phyloP scores from a whole-genome alignment of 164 flowering plant genomes.

The Magnolia sinica region DNA sequence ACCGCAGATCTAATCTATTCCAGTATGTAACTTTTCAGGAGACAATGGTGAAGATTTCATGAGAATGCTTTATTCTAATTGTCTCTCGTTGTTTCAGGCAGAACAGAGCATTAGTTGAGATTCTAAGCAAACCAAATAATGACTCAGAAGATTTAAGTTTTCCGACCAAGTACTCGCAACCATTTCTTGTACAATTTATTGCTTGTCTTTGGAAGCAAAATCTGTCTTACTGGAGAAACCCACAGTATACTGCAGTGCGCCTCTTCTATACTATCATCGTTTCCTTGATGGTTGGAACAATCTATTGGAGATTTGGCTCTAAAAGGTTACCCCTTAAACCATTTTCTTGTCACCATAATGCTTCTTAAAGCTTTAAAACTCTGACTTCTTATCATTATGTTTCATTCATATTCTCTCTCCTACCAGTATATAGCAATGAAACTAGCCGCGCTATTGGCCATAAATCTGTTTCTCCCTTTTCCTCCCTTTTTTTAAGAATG shows the following conservation, averaged over 20 bases:
- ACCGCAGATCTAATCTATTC: constrained; percentile 55
- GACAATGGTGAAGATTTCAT: neutral
- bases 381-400: neutral
- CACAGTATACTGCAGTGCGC: constrained; percentile 93
- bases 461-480: neutral
- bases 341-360: too few species aligned
- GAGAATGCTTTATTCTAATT: constrained; percentile 4
- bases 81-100: constrained; percentile 39
- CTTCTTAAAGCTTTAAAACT: neutral
- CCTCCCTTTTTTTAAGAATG: neutral
- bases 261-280: constrained; percentile 91
- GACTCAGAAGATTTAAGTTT: constrained; percentile 66
- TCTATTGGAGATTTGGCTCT: constrained; percentile 92
- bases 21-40: constrained; percentile 44
- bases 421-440: neutral
- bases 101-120: constrained; percentile 72
- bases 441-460: neutral
- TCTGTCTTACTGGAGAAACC: constrained; percentile 94
- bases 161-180: constrained; percentile 70
- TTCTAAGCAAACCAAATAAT: constrained; percentile 56
- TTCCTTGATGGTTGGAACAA: constrained; percentile 92
- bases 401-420: neutral
- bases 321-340: constrained; percentile 50
- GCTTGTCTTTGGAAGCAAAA: constrained; percentile 97
- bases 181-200: constrained; percentile 63